phyloP scores from a whole-genome alignment of 2,329 filamentous ascomycete genomes.

The Hirsutella minnesotensis region DNA sequence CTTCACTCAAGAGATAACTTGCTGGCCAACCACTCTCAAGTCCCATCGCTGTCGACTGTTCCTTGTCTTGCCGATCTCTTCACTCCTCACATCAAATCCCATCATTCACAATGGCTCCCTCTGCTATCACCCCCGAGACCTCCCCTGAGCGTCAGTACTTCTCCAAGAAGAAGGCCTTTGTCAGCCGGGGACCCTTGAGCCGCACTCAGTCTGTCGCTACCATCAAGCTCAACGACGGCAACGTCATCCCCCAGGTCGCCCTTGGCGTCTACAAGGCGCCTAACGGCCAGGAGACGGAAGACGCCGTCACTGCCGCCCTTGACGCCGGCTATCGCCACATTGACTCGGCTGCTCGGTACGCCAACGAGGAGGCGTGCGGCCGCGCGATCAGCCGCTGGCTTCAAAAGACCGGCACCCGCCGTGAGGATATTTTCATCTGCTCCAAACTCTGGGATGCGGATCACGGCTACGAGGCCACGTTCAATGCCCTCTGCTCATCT shows the following conservation, averaged over 20 bases:
- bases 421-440: constrained; percentile 56
- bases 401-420: constrained; percentile 48
- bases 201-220: constrained; percentile 10
- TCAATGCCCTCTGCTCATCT: constrained; percentile 52
- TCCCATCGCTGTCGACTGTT: background rate
- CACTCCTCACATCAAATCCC: constrained; percentile 1
- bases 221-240: constrained; percentile 61
- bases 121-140: constrained; percentile 21
- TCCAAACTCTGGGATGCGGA: constrained; percentile 53
- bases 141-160: constrained; percentile 19
- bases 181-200: background rate
- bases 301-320: constrained; percentile 49
- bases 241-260: constrained; percentile 47
- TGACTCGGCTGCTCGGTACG: constrained; percentile 45
- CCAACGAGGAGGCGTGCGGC: constrained; percentile 58
- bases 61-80: background rate
- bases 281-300: constrained; percentile 42
- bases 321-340: constrained; percentile 43
- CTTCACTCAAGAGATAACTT: background rate
- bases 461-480: constrained; percentile 32
- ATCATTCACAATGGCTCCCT: constrained; percentile 20
- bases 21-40: no score
- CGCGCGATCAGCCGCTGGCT: constrained; percentile 58
- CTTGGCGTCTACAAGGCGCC: constrained; percentile 35
- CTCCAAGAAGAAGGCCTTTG: constrained; percentile 14